phyloP scores from a whole-genome alignment of 805 yeast species.

The Yarrowia alimentaria region DNA sequence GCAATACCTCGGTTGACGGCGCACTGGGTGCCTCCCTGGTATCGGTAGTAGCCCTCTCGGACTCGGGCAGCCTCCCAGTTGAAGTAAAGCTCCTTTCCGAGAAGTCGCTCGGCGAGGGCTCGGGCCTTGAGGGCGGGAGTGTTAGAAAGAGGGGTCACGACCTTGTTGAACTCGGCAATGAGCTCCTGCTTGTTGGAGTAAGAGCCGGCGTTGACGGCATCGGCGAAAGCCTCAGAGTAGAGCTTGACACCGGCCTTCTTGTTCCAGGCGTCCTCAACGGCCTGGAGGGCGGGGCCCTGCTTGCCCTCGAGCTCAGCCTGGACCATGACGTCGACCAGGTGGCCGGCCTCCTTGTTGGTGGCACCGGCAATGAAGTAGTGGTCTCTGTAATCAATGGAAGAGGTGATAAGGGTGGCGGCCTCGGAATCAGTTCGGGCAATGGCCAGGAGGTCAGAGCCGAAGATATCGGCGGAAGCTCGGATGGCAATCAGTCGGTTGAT shows the following conservation, averaged over 20 bases:
- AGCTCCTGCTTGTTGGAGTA: slow-evolving; percentile 55
- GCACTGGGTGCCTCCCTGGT: slow-evolving; percentile 94
- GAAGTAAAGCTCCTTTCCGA: slow-evolving; percentile 81
- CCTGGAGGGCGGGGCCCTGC: slow-evolving; percentile 65
- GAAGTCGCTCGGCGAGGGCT: slow-evolving; percentile 65
- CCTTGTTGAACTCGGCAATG: slow-evolving; percentile 61
- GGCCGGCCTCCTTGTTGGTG: slow-evolving; percentile 77
- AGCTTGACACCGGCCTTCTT: slow-evolving; percentile 77
- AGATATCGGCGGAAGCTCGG: slow-evolving; percentile 91
- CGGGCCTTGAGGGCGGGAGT: slow-evolving; percentile 79
- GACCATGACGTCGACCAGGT: slow-evolving; percentile 73
- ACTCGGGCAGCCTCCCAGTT: slow-evolving; percentile 96
- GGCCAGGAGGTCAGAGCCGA: slow-evolving; percentile 78
- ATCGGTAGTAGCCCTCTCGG: slow-evolving; percentile 95
- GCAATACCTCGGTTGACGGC: slow-evolving; percentile 96
- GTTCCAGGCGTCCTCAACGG: slow-evolving; percentile 80
- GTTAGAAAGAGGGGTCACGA: slow-evolving; percentile 72
- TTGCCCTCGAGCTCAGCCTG: slow-evolving; percentile 77
- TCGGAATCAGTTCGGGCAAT: slow-evolving; percentile 98
- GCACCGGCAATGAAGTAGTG: slow-evolving; percentile 89
- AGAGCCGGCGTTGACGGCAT: slow-evolving; percentile 64
- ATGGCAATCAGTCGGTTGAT: slow-evolving; percentile 91
- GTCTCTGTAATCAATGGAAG: slow-evolving; percentile 91
- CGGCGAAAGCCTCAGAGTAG: slow-evolving; percentile 88
- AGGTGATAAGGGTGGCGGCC: slow-evolving; percentile 92